Base-by-base conservation (phyloP, 768 basidiomycete genomes). In the Dentipellis sp. region DNA sequence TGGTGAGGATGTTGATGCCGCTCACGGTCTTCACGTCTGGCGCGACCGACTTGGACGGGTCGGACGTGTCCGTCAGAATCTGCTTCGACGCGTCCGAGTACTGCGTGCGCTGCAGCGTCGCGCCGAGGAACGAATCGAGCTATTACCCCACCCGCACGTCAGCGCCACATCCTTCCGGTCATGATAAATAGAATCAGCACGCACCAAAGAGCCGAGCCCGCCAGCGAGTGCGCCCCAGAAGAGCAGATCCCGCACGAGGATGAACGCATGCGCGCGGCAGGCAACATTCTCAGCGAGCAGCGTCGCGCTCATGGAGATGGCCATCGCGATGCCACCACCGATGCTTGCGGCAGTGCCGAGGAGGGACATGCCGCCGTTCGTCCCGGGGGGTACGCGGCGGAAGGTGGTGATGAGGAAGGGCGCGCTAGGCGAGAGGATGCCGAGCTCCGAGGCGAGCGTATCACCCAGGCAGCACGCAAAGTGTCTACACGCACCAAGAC, bases 361-460 rank as follows among this genome's bases (percentile, higher is more conserved):
- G 2, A 78, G 55, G 5, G 91, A 88, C 57, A 97, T 79, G 0
- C 79, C 94, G 3, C 94, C 94, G 63, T 97, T 97, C 10, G 94
- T 97, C 2, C 94, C 94, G 1, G 86, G 84, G 1, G 93, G 93
- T 0, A 93, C 90, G 1, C 71, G 61, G 60, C 77, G 78, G 53
- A 86, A 68, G 4, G 88, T 93, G 4, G 92, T 94, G 62, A 97
- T 79, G 36, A 95, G 79, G 49, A 83, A 66, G 36, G 94, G 90
- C 3, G 76, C 76, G 12, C 78, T 74, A 38, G 66, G 67, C 22
- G 92, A 87, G 45, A 97, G 75, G 60, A 97, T 93, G 36, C 94
- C 94, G 21, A 97, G 78, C 70, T 97, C 94, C 9, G 91, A 94
- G 0, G 93, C 93, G 2, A 97, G 81, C 0, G 94, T 97, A 64